Base-by-base conservation (phyloP, 2,329 filamentous ascomycete genomes). In the Tolypocladium nubicola region DNA sequence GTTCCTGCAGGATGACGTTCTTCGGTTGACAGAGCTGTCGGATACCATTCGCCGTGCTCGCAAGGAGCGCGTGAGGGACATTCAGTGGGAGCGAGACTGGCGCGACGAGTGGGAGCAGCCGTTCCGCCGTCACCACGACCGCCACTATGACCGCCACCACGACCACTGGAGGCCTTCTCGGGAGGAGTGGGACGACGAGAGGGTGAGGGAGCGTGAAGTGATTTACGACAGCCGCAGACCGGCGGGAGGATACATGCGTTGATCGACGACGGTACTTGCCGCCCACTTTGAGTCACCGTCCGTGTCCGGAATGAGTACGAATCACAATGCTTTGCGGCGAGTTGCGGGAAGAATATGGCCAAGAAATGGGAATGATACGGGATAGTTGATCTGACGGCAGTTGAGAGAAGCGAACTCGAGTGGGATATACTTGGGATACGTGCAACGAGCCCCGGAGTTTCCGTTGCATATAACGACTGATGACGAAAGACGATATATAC, bases 1-100 rank as follows among this genome's bases (percentile, higher is more conserved):
- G 19, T 56, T 43, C 43, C 53, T 65, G 14, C 54, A 96, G 90
- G 90, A 95, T 68, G 90, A 97, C 63, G 89, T 97, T 52, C 81
- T 90, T 49, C 85, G 87, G 61, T 82, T 97, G 4, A 89, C 96
- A 33, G 83, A 94, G 61, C 71, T 95, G 4, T 90, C 90, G 1
- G 88, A 96, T 60, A 82, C 89, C 23, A 94, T 97, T 67, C 88
- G 90, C 40, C 82, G 82, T 57, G 81, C 73, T 39, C 79, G 81
- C 59, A 76, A 76, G 66, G 72, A 79, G 21, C 76, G 80, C 55
- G 73, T 77, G 40, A 76, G 76, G 52, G 79, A 84, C 63, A 73
- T 79, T 41, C 75, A 81, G 66, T 84, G 78, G 67, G 85, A 89
- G 71, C 77, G 81, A 56, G 76, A 82, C 47, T 78, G 78, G 62